phyloP scores from a whole-genome alignment of 495 filamentous ascomycete species.

The Monascus purpureus region DNA sequence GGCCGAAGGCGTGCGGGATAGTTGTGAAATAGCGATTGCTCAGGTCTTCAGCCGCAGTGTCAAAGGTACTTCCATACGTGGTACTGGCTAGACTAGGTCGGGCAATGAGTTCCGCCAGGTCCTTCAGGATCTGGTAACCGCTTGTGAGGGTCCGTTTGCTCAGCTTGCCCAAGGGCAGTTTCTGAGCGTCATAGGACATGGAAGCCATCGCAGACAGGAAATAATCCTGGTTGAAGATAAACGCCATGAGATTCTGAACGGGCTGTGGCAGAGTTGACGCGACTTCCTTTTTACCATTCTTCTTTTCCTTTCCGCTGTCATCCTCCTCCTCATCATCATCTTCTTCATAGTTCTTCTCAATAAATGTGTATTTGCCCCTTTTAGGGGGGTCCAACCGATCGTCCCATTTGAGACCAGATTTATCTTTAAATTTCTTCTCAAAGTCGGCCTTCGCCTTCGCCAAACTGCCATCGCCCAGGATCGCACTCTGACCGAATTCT shows the following conservation, averaged over 20 bases:
- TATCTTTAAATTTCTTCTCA: constrained; percentile 64
- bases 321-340: constrained; percentile 51
- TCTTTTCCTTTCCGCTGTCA: constrained; percentile 11
- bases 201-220: constrained; percentile 50
- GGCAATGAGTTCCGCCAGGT: constrained; percentile 50
- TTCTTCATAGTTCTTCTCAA: constrained; percentile 53
- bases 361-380: constrained; percentile 58
- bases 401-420: constrained; percentile 56
- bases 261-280: constrained; percentile 43
- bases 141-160: constrained; percentile 56
- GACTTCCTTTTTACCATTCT: constrained; percentile 15
- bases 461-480: constrained; percentile 28
- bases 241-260: constrained; percentile 52
- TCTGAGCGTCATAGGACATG: constrained; percentile 62
- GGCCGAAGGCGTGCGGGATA: constrained; percentile 73
- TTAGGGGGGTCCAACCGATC: constrained; percentile 45
- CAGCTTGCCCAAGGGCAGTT: constrained; percentile 72
- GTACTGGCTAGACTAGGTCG: constrained; percentile 29
- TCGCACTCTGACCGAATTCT: constrained; percentile 46
- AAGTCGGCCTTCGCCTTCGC: constrained; percentile 39
- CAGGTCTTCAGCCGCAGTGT: constrained; percentile 37
- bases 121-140: constrained; percentile 61
- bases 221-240: constrained; percentile 70
- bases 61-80: constrained; percentile 26
- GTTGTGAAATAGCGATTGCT: constrained; percentile 66